These are phyloP conservation scores for Evansstolkia leycettana DNA, from an alignment of 495 filamentous ascomycete genomes.

Conservation along the genomic window DNA sequence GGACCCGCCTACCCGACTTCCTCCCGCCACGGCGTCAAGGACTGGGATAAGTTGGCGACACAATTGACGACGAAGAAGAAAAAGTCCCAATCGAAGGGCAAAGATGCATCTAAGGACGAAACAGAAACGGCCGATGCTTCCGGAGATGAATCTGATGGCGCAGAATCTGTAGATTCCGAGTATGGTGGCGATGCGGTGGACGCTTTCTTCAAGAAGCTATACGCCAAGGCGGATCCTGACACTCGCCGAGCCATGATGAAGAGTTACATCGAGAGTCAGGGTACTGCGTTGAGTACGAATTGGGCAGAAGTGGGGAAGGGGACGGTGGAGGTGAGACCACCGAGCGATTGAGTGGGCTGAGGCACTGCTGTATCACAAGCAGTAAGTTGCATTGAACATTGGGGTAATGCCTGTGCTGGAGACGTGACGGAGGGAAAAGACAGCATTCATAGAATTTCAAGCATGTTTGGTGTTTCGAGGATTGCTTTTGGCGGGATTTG, in stretches of 20 bases:
- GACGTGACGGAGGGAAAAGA: too few relatives aligned
- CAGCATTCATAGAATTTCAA: too few relatives aligned
- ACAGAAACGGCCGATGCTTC: constrained; percentile 13
- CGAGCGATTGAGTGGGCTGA: too few relatives aligned
- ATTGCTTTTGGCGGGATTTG: too few relatives aligned
- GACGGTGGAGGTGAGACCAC: constrained; percentile 59
- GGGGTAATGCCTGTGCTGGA: too few relatives aligned
- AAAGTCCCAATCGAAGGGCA: constrained; percentile 6
- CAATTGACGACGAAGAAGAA: constrained; percentile 39
- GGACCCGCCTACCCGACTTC: constrained; percentile 78
- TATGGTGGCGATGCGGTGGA: constrained; percentile 66
- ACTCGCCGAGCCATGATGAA: constrained; percentile 93
- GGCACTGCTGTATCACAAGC: too few relatives aligned
- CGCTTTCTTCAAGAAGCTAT: constrained; percentile 84
- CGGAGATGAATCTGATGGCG: constrained; percentile 29
- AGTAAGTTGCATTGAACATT: too few relatives aligned
- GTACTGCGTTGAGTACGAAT: constrained; percentile 85
- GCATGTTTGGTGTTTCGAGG: too few relatives aligned
- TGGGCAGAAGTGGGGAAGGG: constrained; percentile 74
- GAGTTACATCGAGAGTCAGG: constrained; percentile 86
- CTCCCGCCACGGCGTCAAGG: constrained; percentile 67
- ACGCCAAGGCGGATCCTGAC: constrained; percentile 65
- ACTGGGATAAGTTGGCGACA: constrained; percentile 77
- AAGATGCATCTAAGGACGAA: constrained; percentile 5
- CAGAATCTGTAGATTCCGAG: constrained; percentile 38